Base-by-base conservation (phyloP, 2,329 filamentous ascomycete genomes). In the Fusarium falciforme region DNA sequence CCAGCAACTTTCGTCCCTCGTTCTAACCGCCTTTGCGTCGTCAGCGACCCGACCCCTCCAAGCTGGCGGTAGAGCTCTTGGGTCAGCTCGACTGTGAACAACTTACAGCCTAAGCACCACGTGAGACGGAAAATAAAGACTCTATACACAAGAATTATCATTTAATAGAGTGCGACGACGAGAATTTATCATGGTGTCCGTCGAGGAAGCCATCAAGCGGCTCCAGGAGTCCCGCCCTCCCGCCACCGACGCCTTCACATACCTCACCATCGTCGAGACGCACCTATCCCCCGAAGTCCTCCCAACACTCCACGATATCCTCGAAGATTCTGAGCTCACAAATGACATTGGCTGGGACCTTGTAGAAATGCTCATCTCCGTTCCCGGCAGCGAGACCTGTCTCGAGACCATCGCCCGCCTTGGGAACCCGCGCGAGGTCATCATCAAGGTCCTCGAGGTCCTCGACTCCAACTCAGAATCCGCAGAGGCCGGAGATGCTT, bases 261-360 rank as follows among this genome's bases (percentile, higher is more conserved):
- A 95, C 81, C 88, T 95, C 64, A 94, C 93, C 65, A 91, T 95
- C 72, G 85, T 96, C 78, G 92, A 94, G 81, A 90, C 93, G 82
- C 92, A 93, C 75, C 85, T 95, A 54, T 90, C 88, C 6, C 87
- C 90, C 20, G 90, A 92, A 68, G 87, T 92, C 69, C 85, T 96
- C 49, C 91, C 93, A 1, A 84, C 89, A 5, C 86, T 96, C 54
- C 89, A 94, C 75, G 87, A 92, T 25, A 89, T 93, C 38, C 86
- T 94, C 20, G 89, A 93, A 80, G 90, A 94, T 85, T 85, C 87
- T 11, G 86, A 89, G 67, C 85, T 95, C 66, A 94, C 93, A 4
- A 89, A 89, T 69, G 92, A 94, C 66, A 95, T 96, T 77, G 94
- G 94, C 59, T 96, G 94, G 94, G 94, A 96, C 80, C 84, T 96